Evolutionary conservation across 2,329 filamentous ascomycete genomes (phyloP), one percentile per base, ranked within the genome.

Genomic region (Colletotrichum noveboracense): DNA sequence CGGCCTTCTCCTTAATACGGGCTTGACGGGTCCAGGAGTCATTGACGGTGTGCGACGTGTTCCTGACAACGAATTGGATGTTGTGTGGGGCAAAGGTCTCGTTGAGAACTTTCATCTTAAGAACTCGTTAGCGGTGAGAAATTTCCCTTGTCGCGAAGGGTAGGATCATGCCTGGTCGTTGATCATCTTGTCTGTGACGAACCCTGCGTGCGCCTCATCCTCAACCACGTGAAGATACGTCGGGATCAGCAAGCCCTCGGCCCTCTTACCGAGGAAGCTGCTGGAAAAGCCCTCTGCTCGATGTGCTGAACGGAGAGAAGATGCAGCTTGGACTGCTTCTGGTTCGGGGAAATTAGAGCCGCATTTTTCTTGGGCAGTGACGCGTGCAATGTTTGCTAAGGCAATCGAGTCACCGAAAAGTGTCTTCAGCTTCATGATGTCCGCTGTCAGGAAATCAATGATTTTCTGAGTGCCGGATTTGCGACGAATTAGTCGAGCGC

Each of bases 211-310:
- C 16, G 34, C 62, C 21, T 66, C 66, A 8, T 75, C 72, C 16
- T 71, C 72, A 5, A 76, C 55, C 12, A 76, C 67, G 16, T 71
- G 75, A 13, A 75, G 61, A 36, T 75, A 75, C 5, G 75, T 76
- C 7, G 67, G 14, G n/a, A 76, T 60, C 24, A 75, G 30, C 18
- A 75, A 26, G 0, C 69, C 72, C 24, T 66, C 52, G 1, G 30
- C 62, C n/a, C 72, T 58, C 62, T 72, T 64, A 8, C 16, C 21
- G 1, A 72, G 26, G n/a, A 72, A 64, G 10, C 14, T 21, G 14
- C 38, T 6, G 3, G 69, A 36, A 12, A 55, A 43, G n/a, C 55
- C 69, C 21, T 72, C 61, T 10, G 4, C 14, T 12, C 72, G 68
- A 8, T 75, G 61, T 1, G 62, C 61, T n/a, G 61, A 26, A 21